Percentiles rank a stretch among this genome's conserved stretches.
phyloP scores from a whole-genome alignment of 139 green algal genomes.

The Marvania coccoides region DNA sequence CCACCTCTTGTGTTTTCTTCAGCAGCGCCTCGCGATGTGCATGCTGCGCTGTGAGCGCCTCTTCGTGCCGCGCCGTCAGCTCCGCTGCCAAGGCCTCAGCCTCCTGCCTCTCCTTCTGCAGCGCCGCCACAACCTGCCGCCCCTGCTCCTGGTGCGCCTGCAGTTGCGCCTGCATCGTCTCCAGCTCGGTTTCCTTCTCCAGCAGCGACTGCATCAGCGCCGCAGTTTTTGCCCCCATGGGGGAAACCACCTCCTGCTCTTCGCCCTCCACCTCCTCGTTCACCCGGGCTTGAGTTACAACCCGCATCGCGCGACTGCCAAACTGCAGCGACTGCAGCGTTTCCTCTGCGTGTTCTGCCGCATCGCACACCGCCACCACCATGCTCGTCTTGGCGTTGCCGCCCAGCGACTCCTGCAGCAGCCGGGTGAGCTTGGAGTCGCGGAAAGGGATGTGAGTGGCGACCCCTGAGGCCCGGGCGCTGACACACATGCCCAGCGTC shows the following conservation, averaged over 20 bases:
- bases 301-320: conserved; percentile 64
- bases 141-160: conserved; percentile 20
- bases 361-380: conserved; percentile 51
- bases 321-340: conserved; percentile 73
- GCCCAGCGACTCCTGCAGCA: conserved; percentile 57
- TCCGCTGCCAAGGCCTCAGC: background rate
- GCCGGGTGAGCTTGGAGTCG: conserved; percentile 75
- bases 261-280: conserved; percentile 49
- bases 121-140: conserved; percentile 10
- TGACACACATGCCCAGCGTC: conserved; percentile 63
- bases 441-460: conserved; percentile 61
- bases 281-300: conserved; percentile 62
- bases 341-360: conserved; percentile 62
- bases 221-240: conserved; percentile 14
- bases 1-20: background rate
- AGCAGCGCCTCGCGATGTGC: background rate
- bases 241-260: background rate
- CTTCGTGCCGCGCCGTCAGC: background rate
- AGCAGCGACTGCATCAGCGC: conserved; percentile 45
- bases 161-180: conserved; percentile 16
- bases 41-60: background rate
- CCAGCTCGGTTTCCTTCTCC: conserved; percentile 46
- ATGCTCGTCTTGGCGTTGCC: conserved; percentile 53
- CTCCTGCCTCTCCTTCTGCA: conserved; percentile 17
- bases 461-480: conserved; percentile 33